Conservation (phyloP, 768 basidiomycete genomes). For the Lactarius sanguifluus region DNA sequence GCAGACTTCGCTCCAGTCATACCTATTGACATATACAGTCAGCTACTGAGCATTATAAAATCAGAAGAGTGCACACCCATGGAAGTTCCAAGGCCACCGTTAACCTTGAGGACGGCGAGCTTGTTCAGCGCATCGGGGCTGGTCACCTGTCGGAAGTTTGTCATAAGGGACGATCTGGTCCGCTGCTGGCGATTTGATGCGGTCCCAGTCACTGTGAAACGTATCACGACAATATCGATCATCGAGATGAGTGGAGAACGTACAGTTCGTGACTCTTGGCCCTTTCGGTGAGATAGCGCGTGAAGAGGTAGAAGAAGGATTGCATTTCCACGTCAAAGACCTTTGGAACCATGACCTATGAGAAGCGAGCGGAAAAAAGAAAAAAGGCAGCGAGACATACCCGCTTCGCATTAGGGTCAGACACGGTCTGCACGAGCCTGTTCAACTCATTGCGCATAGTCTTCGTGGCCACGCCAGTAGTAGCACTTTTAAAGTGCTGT, state of each 20-base stretch:
- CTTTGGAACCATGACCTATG: constrained; percentile 39
- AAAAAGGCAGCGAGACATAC: constrained; percentile 36
- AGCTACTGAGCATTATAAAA: background rate
- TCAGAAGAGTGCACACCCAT: constrained; percentile 55
- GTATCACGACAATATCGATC: background rate
- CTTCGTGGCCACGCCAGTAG: constrained; percentile 54
- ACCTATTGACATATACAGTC: constrained; percentile 41
- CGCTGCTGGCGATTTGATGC: constrained; percentile 78
- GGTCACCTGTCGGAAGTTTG: constrained; percentile 55
- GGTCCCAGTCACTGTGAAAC: constrained; percentile 35
- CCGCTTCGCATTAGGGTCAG: constrained; percentile 57
- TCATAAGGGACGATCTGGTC: constrained; percentile 87
- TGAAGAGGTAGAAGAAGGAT: constrained; percentile 90
- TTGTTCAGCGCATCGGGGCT: constrained; percentile 78
- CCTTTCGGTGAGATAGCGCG: constrained; percentile 86
- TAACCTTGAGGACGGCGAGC: constrained; percentile 93
- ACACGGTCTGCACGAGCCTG: constrained; percentile 59
- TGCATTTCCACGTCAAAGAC: constrained; percentile 92
- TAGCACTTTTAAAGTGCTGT: constrained; percentile 38
- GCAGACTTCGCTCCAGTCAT: constrained; percentile 89
- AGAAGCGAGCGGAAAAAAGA: background rate
- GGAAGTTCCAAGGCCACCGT: constrained; percentile 90
- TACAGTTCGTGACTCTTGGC: constrained; percentile 87
- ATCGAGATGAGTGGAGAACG: constrained; percentile 34
- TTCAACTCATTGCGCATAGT: constrained; percentile 69